Percentiles rank a stretch among this genome's conserved stretches.
Evolutionary conservation across 164 flowering plant species (phyloP).

Genomic region (Magnolia sinica): DNA sequence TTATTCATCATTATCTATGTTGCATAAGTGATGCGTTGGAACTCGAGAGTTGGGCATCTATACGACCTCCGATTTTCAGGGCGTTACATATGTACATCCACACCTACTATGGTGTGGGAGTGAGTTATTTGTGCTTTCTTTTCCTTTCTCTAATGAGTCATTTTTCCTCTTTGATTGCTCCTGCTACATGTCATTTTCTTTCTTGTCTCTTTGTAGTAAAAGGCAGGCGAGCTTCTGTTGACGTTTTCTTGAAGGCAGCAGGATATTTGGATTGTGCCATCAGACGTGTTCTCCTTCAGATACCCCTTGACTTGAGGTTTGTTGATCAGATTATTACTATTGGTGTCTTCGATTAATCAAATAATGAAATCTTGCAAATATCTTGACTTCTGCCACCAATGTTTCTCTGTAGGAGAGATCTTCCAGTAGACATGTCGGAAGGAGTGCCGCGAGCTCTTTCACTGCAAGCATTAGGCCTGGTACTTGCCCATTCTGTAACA

Average conservation of each 20-base stretch:
- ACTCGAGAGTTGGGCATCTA: too few relatives aligned
- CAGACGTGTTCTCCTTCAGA: slow-evolving; percentile 70
- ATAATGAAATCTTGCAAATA: neutral
- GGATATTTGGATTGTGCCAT: slow-evolving; percentile 95
- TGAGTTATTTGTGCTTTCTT: neutral
- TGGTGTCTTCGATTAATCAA: too few relatives aligned
- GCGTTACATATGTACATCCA: neutral
- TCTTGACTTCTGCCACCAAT: neutral
- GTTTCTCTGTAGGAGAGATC: slow-evolving; percentile 51
- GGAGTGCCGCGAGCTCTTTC: slow-evolving; percentile 83
- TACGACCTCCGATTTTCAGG: too few relatives aligned
- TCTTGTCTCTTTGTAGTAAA: slow-evolving; percentile 37
- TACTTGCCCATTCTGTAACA: slow-evolving; percentile 22
- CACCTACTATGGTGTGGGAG: neutral
- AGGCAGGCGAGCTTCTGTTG: slow-evolving; percentile 71
- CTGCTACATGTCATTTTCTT: neutral
- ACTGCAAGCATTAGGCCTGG: slow-evolving; percentile 95
- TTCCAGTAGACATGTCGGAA: slow-evolving; percentile 87
- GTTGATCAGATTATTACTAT: neutral
- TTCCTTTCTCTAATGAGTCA: neutral
- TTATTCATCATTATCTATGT: too few relatives aligned
- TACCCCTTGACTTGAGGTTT: slow-evolving; percentile 76
- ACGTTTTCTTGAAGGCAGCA: slow-evolving; percentile 80
- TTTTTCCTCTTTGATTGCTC: neutral
- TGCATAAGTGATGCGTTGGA: too few relatives aligned